Conservation (phyloP, 441 rosid species). For the Populus tomentosa region DNA sequence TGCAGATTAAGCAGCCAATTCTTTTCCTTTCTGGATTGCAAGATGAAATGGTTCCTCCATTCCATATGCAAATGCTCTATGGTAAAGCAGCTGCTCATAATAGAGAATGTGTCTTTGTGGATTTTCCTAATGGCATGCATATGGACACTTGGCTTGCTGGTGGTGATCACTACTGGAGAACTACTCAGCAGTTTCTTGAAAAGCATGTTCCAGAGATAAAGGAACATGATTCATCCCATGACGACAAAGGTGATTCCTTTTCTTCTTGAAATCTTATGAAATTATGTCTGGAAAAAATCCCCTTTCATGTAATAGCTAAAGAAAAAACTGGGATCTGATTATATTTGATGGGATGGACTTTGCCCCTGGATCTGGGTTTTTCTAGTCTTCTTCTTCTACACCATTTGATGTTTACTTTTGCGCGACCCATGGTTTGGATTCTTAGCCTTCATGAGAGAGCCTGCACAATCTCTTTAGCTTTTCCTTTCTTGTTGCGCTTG, state of each 20-base stretch:
- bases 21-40: conserved; percentile 94
- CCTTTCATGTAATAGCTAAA: not conserved
- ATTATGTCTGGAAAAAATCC: not conserved
- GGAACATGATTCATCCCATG: conserved; percentile 27
- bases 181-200: conserved; percentile 52
- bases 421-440: not conserved
- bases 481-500: not conserved
- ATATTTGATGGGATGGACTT: not conserved
- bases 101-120: conserved; percentile 60
- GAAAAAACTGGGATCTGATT: not conserved
- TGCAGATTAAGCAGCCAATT: conserved; percentile 82
- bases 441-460: not conserved
- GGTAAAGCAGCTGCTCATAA: conserved; percentile 81
- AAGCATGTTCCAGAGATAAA: conserved; percentile 49
- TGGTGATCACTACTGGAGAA: conserved; percentile 86
- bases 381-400: not conserved
- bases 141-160: conserved; percentile 97
- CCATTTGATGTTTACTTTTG: not conserved
- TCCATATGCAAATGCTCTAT: conserved; percentile 85
- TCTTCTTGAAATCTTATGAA: conserved; percentile 16
- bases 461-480: not conserved
- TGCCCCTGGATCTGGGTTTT: conserved; percentile 2
- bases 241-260: conserved; percentile 28
- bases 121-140: conserved; percentile 93
- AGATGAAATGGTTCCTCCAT: conserved; percentile 98